Evolutionary conservation across 129 eudicot species (phyloP), one percentile per base, ranked within the genome.

Genomic region (Chrysanthemum lavandulifolium): DNA sequence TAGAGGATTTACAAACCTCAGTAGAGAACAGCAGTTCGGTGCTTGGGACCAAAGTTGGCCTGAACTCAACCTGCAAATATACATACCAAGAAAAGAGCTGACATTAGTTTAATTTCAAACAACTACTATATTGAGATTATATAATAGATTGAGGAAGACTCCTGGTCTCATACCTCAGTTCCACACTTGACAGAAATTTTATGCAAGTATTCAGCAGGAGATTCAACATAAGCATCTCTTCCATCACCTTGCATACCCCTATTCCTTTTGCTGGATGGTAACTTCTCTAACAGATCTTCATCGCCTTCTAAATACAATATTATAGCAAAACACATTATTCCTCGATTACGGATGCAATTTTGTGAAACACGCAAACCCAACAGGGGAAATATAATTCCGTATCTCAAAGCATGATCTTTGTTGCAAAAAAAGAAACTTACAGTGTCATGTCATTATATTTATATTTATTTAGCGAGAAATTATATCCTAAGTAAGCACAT

Each of bases 111-210:
- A 4, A 31, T 31, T 31, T 31, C 36, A 31, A 31, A 31, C 36
- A 31, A 31, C 36, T 3, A 31, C 36, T 0, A 31, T 31, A 31
- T 4, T 31, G 4, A 4, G 36, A 31, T 31, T 31, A 31, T 31
- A 31, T 31, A 31, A 31, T 4, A 31, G 36, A 31, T 31, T 31
- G 36, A 31, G 36, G 36, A 31, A 4, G 36, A 31, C 4, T 31
- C 36, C 5, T n/a, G 72, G 49, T 71, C 40, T 36, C 25, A 74
- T 87, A 90, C 99, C 99, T 94, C 86, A 21, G 96, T 72, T 69
- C 97, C 97, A 62, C 96, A 88, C 75, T 84, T 90, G 13, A 60
- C 70, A 27, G 97, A 96, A 77, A 94, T 88, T 70, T 84, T 87
- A 66, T 84, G 93, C 53, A 94, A 82, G 50, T 85, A 91, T 77